Evolutionary conservation across 73 alveolate species (phyloP).

Genomic region (Stentor roeselii): DNA sequence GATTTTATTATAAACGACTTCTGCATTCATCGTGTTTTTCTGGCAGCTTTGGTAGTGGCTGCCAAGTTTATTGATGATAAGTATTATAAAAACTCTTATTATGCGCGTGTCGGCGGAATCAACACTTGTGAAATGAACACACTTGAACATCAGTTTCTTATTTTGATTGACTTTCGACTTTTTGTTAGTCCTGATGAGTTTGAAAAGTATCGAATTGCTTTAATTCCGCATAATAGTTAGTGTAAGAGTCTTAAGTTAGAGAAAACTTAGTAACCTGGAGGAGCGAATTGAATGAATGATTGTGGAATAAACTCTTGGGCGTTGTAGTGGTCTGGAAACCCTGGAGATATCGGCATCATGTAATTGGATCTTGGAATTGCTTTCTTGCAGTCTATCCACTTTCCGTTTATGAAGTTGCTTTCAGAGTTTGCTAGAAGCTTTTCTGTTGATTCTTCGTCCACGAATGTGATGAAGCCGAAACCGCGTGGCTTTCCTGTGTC

Average conservation of each 20-base stretch:
- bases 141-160: conserved; percentile 66
- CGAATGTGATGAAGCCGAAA: conserved; percentile 61
- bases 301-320: too few species aligned
- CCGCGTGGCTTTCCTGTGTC: conserved; percentile 74
- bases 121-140: conserved; percentile 47
- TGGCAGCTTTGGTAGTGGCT: conserved; percentile 61
- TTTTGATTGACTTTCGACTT: conserved; percentile 55
- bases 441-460: conserved; percentile 33
- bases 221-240: too few species aligned
- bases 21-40: conserved; percentile 56
- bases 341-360: too few species aligned
- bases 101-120: conserved; percentile 84
- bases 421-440: conserved; percentile 35
- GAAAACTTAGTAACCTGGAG: too few species aligned
- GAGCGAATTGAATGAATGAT: too few species aligned
- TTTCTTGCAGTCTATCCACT: conserved; percentile 72
- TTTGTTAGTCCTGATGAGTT: conserved; percentile 53
- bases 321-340: too few species aligned
- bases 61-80: conserved; percentile 74
- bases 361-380: conserved; percentile 68
- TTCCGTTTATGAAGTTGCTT: conserved; percentile 46
- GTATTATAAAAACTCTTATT: conserved; percentile 53
- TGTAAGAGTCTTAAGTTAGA: too few species aligned
- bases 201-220: conserved; percentile 44
- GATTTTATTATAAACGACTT: conserved; percentile 37